These are phyloP conservation scores for Plantago major DNA, from an alignment of 257 asterid genomes.

Conservation along the genomic window DNA sequence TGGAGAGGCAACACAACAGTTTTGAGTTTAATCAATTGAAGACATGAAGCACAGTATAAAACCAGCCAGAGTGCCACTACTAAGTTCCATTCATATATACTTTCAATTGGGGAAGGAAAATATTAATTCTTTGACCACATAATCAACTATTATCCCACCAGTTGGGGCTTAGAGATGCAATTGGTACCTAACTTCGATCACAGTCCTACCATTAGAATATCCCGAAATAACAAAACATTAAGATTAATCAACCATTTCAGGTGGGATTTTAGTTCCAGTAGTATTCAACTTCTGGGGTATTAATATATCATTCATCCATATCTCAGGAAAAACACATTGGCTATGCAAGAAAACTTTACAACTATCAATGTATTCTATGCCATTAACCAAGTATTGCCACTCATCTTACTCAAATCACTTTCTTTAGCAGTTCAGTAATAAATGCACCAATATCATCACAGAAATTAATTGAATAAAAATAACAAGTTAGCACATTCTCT, in stretches of 20 bases:
- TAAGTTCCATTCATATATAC: slow-evolving; percentile 5
- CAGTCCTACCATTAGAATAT: not conserved
- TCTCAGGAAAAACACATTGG: no score
- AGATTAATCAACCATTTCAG: not conserved
- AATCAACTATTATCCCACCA: not conserved
- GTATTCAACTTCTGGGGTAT: no score
- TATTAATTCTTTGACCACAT: no score
- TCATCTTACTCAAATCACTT: no score
- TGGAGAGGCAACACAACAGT: not conserved
- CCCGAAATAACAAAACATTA: not conserved
- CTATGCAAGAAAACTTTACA: no score
- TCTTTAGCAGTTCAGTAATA: no score
- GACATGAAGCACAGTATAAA: not conserved
- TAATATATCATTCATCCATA: no score
- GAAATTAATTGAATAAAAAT: no score
- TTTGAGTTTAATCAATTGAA: slow-evolving; percentile 12
- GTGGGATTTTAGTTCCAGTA: not conserved
- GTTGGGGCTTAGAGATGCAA: not conserved
- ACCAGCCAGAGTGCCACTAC: not conserved
- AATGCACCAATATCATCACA: no score
- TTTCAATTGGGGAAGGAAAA: not conserved
- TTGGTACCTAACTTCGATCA: not conserved
- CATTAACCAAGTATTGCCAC: no score
- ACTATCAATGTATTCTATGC: no score
- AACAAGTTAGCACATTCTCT: no score